These are phyloP conservation scores for Herpetospermum pedunculosum DNA, from an alignment of 306 rosid species.

Conservation along the genomic window DNA sequence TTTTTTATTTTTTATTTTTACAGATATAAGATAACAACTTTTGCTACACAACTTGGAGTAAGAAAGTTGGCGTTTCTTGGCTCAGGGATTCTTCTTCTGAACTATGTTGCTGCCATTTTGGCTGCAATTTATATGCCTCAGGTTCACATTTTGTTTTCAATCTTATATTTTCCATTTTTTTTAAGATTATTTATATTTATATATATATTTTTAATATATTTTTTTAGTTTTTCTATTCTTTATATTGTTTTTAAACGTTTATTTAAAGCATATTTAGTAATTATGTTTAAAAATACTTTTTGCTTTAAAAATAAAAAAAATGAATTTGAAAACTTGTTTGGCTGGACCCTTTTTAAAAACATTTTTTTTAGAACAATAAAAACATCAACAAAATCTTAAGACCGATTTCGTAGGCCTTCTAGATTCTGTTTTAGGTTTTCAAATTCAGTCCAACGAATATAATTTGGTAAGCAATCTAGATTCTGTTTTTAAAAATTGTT, in stretches of 20 bases:
- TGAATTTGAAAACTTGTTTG: not conserved
- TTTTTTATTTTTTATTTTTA: not conserved
- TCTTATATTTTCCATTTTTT: not conserved
- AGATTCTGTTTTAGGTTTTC: not conserved
- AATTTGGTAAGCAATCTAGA: too few species aligned
- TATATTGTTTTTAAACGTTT: too few species aligned
- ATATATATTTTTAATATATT: not conserved
- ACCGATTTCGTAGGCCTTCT: too few species aligned
- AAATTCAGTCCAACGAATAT: too few species aligned
- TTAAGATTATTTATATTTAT: not conserved
- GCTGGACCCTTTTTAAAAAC: not conserved
- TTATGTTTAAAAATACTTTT: too few species aligned
- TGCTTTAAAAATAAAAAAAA: too few species aligned
- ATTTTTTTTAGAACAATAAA: not conserved
- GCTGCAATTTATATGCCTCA: constrained; percentile 71
- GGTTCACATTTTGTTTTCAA: constrained; percentile 16
- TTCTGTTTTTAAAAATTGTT: too few species aligned
- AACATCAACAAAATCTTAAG: not conserved
- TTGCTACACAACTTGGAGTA: constrained; percentile 91
- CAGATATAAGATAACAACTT: constrained; percentile 84
- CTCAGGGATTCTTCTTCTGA: constrained; percentile 72
- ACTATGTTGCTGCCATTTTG: constrained; percentile 55
- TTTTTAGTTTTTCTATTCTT: not conserved
- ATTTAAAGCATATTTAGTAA: too few species aligned
- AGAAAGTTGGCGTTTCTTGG: constrained; percentile 77